Evolutionary conservation across 108 stramenopile species (phyloP), one percentile per base, ranked within the genome.

Genomic region (Thalassiosira profunda): DNA sequence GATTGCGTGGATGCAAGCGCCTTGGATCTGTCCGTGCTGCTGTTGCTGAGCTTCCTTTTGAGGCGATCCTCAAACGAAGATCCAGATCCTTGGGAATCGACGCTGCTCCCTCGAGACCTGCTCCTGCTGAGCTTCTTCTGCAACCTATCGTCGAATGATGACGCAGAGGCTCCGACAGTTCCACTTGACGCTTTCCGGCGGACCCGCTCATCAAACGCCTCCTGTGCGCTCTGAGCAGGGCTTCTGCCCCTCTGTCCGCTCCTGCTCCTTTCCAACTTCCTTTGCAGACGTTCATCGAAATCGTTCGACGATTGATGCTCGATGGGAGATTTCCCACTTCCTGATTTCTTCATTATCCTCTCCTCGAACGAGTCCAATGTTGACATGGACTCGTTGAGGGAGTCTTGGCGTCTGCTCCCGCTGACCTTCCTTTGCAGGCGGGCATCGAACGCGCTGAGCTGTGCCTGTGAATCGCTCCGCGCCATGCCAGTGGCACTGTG

Each of bases 121-220:
- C 31, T 30, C 26, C 48, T 24, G 4, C 23, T 49, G 14, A 49
- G 48, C 48, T 49, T 49, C 12, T 49, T 49, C 12, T 9, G 15
- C 48, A 49, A 49, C n/a, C 48, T 12, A 15, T 49, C 48, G 30
- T 49, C 48, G 30, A 49, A 49, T 15, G 48, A 49, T 23, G 48
- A 23, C 14, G 48, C 0, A 20, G 46, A 47, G 29, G 24, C 15
- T 4, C 5, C 34, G 28, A 28, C 34, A 30, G 15, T 34, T 29
- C 29, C 31, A 34, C 34, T 52, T 11, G 51, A 8, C 28, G 31
- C 51, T 4, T 47, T 47, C 1, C 17, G 46, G 1, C 46, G 46
- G 24, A 47, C 23, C 46, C 46, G 46, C 46, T 47, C 17, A 11
- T 47, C 46, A 47, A 47, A 47, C 11, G 5, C 12, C 2, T 47